Base-by-base conservation (phyloP, 2,329 filamentous ascomycete species). In the Gnomoniopsis smithogilvyi region DNA sequence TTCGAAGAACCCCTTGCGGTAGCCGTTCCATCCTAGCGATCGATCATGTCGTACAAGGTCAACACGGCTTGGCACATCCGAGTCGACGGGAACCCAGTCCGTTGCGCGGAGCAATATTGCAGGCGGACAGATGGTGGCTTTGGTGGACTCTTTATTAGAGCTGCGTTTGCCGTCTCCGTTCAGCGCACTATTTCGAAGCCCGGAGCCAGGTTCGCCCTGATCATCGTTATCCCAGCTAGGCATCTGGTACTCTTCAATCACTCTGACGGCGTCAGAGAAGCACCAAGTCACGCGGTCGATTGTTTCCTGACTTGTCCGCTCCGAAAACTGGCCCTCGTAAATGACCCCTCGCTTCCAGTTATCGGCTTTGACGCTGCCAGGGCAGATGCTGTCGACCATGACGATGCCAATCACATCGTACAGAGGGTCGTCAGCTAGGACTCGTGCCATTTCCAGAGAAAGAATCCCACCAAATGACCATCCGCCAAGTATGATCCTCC, bases 391-490 rank as follows among this genome's bases (percentile, higher is more conserved):
- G 65, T 85, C 82, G 19, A 85, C 70, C 72, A 83, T 77, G 59
- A 84, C 66, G 50, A 85, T 75, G 15, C 82, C 82, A 0, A 76
- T 63, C 11, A 85, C 72, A 1, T 69, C 70, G 24, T 82, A 67
- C 1, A 47, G 45, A 1, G 62, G 56, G 15, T 76, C 73, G 8
- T 69, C 68, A 10, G 67, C 71, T 8, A 83, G 68, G 61, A 77
- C 68, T 53, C 73, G 69, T 6, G 81, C 76, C 52, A 83, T 73
- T 65, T 84, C 79, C 14, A 85, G 71, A 7, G 80, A 76, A 17
- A 84, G 65, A 47, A 80, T 66, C 0, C 82, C 82, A 14, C 82
- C 82, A 3, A 84, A 65, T 3, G 80, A 83, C 82, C 82, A 85
- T 3, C 82, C 82, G 2, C 82, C 95, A 10, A 85, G 67, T 6